Evolutionary conservation across 2,329 filamentous ascomycete genomes (phyloP).

Genomic region (Delphinella strobiligena): DNA sequence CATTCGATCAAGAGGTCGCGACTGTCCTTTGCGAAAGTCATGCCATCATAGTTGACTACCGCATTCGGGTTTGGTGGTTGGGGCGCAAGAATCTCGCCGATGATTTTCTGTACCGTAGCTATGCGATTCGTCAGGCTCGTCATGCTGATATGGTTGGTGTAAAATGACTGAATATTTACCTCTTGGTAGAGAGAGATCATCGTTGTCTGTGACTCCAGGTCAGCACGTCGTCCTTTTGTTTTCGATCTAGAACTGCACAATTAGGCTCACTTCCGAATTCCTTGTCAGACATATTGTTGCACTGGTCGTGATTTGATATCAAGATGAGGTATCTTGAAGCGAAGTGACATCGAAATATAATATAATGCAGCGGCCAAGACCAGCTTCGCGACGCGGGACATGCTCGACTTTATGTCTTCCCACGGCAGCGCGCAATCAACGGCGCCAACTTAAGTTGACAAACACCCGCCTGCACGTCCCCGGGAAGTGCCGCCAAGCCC

Average conservation of each 20-base stretch:
- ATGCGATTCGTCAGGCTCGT: constrained; percentile 1
- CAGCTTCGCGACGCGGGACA: not conserved
- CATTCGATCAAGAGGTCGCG: constrained; percentile 94
- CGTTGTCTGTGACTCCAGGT: constrained; percentile 31
- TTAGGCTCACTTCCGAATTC: constrained; percentile 39
- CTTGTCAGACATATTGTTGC: constrained; percentile 43
- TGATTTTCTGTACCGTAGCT: constrained; percentile 71
- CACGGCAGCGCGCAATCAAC: too few species aligned
- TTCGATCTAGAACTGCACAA: too few species aligned
- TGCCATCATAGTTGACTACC: constrained; percentile 47
- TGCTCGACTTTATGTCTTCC: not conserved
- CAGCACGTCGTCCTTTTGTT: too few species aligned
- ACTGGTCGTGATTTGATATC: too few species aligned
- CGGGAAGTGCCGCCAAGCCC: too few species aligned
- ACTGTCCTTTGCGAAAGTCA: constrained; percentile 89
- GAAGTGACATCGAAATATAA: not conserved
- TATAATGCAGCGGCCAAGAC: not conserved
- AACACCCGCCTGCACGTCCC: too few species aligned
- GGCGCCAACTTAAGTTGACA: too few species aligned
- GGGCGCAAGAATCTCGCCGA: constrained; percentile 74
- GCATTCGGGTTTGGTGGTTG: not conserved
- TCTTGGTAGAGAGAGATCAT: constrained; percentile 50
- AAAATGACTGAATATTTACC: constrained; percentile 21
- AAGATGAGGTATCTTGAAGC: not conserved
- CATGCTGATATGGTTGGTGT: not conserved